These are phyloP conservation scores for Trichophyton mentagrophytes DNA, from an alignment of 2,329 filamentous ascomycete genomes.

Conservation along the genomic window DNA sequence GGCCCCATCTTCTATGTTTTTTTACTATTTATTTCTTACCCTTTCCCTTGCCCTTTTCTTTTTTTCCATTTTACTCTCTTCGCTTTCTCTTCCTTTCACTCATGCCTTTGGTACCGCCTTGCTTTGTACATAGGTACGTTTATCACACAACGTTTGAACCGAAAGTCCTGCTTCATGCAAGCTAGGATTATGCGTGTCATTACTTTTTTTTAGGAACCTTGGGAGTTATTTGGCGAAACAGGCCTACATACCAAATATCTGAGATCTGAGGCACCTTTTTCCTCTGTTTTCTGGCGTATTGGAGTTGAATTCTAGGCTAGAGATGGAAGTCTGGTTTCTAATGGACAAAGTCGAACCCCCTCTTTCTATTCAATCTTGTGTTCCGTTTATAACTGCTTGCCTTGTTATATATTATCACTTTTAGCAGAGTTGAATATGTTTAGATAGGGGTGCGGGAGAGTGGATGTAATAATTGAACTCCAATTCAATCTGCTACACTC, in stretches of 20 bases:
- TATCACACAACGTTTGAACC: neutral
- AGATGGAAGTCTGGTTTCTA: neutral
- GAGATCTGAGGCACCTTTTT: neutral
- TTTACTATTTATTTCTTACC: neutral
- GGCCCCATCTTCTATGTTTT: neutral
- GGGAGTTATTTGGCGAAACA: neutral
- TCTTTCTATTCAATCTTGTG: neutral
- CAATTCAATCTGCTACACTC: neutral
- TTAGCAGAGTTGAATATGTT: neutral
- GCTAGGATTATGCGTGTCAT: neutral
- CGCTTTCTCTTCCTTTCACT: neutral
- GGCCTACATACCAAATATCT: neutral
- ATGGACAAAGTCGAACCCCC: neutral
- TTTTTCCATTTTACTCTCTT: neutral
- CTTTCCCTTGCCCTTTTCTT: neutral
- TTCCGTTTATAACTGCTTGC: neutral
- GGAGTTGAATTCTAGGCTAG: neutral
- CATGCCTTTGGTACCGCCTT: neutral
- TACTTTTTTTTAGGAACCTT: neutral
- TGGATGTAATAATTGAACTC: neutral
- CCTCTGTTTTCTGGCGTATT: neutral
- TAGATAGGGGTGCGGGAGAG: conserved; percentile 1
- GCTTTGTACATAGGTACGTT: neutral
- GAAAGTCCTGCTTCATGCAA: neutral
- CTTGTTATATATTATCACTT: neutral